Base-by-base conservation (phyloP, 169 alveolate species). In the Cytauxzoon felis region DNA sequence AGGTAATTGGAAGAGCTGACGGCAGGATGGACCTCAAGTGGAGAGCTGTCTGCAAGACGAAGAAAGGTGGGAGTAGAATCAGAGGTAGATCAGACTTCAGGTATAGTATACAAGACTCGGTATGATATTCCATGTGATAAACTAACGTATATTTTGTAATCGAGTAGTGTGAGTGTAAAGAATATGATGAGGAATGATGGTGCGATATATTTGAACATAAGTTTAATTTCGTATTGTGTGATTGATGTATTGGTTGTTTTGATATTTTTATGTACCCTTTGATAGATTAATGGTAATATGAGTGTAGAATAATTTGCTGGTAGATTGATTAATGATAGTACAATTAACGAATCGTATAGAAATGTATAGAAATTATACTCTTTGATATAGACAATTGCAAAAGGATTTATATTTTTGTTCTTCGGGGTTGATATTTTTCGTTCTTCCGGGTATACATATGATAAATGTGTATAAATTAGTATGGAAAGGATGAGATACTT, bases 301-400 rank as follows among this genome's bases (percentile, higher is more conserved):
- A 62, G 72, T 40, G 79, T 42, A 29, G 40, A 36, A 70, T 64
- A 59, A 52, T 45, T 62, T 61, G 52, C 59, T 29, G 79, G 47
- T 19, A 49, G 38, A 7, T 62, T 73, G 33, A 62, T 40, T 27
- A 73, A 11, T 6, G 65, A 59, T 11, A 45, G 47, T 40, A 59
- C 69, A 23, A 59, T 33, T 5, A 59, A 33, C 38, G 47, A 57
- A 48, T 59, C 69, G 13, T 36, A 40, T n/a, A 59, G 9, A 9
- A 27, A 54, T 11, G 36, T 16, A 8, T 48, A 30, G 49, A 54
- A 54, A 29, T 50, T 54, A 21, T 38, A 54, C 52, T 54, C 41
- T 29, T 13, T 11, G 13, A 54, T 23, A 27, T 36, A 21, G 5
- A 18, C 4, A 24, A 51, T 51, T 51, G 57, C 13, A 13, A 8